Conservation (phyloP, 441 rosid species). For the Adansonia madagascariensis region DNA sequence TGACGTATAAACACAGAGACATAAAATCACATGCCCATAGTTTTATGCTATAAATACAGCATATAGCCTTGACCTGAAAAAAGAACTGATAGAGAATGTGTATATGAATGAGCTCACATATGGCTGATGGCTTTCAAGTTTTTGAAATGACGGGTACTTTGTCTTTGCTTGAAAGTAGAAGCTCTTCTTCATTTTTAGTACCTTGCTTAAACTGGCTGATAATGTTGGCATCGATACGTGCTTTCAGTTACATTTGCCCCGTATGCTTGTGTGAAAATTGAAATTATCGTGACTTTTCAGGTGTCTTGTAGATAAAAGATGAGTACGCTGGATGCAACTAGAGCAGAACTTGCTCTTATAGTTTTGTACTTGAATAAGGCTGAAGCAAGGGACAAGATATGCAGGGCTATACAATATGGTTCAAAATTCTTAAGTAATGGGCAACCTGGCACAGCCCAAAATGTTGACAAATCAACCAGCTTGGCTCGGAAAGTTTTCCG, state of each 20-base stretch:
- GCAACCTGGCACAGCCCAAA: conserved; percentile 92
- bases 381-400: conserved; percentile 98
- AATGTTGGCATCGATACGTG: not conserved
- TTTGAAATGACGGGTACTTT: not conserved
- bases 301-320: conserved; percentile 46
- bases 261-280: not conserved
- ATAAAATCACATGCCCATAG: not conserved
- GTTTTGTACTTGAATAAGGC: conserved; percentile 89
- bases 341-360: conserved; percentile 88
- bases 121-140: not conserved
- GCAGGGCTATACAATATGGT: conserved; percentile 95
- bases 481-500: conserved; percentile 97
- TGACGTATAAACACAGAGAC: not conserved
- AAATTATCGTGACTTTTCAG: conserved; percentile 23
- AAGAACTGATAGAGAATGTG: not conserved
- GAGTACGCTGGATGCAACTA: conserved; percentile 80
- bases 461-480: conserved; percentile 91
- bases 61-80: not conserved
- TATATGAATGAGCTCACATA: not conserved
- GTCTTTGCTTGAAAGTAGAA: not conserved
- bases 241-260: not conserved
- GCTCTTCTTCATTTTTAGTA: not conserved
- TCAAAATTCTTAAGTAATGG: conserved; percentile 89
- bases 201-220: conserved; percentile 15
- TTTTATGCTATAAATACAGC: not conserved